Evolutionary conservation across 306 rosid species (phyloP).

Genomic region (Bauhinia variegata): DNA sequence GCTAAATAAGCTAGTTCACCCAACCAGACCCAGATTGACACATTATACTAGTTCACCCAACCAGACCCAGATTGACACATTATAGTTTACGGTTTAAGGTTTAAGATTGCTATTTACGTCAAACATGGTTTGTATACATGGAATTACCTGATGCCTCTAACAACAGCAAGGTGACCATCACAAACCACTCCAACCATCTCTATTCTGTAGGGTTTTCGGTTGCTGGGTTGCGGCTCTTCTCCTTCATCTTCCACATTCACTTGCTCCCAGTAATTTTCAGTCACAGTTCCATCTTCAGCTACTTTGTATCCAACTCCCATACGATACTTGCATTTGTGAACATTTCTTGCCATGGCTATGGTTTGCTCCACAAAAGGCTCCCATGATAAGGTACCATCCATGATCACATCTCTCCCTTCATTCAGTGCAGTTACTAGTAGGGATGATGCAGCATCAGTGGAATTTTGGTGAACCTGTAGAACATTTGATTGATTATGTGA

Average conservation of each 20-base stretch:
- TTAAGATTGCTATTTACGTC: too few relatives aligned
- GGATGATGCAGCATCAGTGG: constrained; percentile 88
- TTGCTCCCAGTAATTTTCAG: constrained; percentile 83
- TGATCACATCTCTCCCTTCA: constrained; percentile 85
- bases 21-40: too few relatives aligned
- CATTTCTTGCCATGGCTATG: constrained; percentile 75
- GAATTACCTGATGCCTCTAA: constrained; percentile 95
- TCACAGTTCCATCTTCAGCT: constrained; percentile 60
- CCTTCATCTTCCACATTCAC: constrained; percentile 50
- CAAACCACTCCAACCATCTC: constrained; percentile 96
- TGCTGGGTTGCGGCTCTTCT: constrained; percentile 11
- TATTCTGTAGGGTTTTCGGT: constrained; percentile 72
- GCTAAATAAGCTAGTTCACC: too few relatives aligned
- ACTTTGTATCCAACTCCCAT: constrained; percentile 91
- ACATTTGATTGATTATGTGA: background rate
- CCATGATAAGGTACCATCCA: constrained; percentile 96
- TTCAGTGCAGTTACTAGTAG: constrained; percentile 84
- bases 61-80: too few relatives aligned
- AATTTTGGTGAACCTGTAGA: constrained; percentile 78
- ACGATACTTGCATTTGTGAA: constrained; percentile 73
- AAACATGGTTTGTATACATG: too few relatives aligned
- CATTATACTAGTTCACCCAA: too few relatives aligned
- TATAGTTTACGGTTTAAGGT: too few relatives aligned
- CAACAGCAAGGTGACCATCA: constrained; percentile 88
- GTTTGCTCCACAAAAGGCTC: constrained; percentile 83